Evolutionary conservation across 306 rosid species (phyloP), one percentile per base, ranked within the genome.

Genomic region (Prunus kanzakura): DNA sequence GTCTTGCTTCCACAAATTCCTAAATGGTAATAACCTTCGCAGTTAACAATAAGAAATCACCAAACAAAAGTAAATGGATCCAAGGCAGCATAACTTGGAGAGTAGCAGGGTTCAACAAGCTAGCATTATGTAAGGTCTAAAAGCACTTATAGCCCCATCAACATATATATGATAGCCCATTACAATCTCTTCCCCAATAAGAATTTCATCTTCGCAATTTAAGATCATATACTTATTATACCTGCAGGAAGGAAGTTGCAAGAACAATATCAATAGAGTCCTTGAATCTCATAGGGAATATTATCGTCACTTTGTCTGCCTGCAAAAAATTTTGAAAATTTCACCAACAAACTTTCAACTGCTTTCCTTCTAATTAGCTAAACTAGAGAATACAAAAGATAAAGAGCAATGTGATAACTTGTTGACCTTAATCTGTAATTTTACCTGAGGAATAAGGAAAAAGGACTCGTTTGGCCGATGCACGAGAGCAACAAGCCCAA

Each of bases 1-100:
- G 93, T 81, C 97, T 92, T 84, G 98, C 98, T 87, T 95, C 98
- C 52, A 92, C 93, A 86, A 92, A 95, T 79, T 95, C 97, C 98
- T 95, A 84, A 58, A 82, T 76, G 50, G 78, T 69, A 83, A 82
- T 62, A 73, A 32, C 46, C 66, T 76, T 73, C 43, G 50, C 75
- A 66, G 49, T 77, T 71, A 82, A 63, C 76, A 79, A 78, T 75
- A 72, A 71, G 71, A 84, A 78, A 76, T 25, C 69, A 69, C 67
- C 69, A 74, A 73, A 83, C 58, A 51, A 56, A 50, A 76, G 72
- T 13, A 72, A 57, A 9, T 8, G n/a, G 54, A 72, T 20, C 64
- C 13, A 32, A 43, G 35, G 50, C n/a, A 2, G 75, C 64, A 14
- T 23, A 57, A 45, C 54, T 38, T 72, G 52, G 41, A 18, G 27